Conservation (phyloP, 2,329 filamentous ascomycete genomes). For the Aspergillus carbonarius region DNA sequence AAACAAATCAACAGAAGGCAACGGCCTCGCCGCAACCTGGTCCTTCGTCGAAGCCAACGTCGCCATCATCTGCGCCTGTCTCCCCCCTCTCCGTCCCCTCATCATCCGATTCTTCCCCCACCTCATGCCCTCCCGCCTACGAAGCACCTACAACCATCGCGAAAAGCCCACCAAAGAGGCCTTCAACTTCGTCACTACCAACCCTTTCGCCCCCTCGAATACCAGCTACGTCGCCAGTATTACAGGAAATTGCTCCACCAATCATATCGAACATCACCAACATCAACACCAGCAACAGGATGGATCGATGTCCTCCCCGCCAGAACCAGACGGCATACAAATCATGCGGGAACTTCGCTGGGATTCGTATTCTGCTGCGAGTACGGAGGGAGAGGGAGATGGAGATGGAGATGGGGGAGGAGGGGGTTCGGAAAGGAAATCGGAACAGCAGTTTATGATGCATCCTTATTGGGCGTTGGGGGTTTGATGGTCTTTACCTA, state of each 20-base stretch:
- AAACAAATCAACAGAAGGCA: conserved; percentile 18
- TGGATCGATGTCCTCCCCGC: not conserved
- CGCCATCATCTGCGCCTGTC: conserved; percentile 34
- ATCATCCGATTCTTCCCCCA: conserved; percentile 26
- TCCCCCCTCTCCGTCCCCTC: conserved; percentile 28
- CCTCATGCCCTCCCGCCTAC: conserved; percentile 19
- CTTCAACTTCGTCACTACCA: not conserved
- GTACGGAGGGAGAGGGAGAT: not conserved
- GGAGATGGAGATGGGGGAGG: not conserved
- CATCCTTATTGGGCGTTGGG: not conserved
- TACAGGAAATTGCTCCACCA: conserved; percentile 18
- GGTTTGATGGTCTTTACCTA: too few relatives aligned
- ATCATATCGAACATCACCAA: not conserved
- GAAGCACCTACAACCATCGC: conserved; percentile 10
- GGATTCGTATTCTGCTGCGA: conserved; percentile 18
- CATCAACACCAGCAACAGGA: not conserved
- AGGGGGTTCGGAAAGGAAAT: not conserved
- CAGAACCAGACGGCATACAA: conserved; percentile 28
- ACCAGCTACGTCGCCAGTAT: conserved; percentile 27
- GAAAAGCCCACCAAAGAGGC: conserved; percentile 13
- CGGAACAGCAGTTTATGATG: not conserved
- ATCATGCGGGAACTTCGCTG: conserved; percentile 29
- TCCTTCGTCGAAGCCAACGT: conserved; percentile 32
- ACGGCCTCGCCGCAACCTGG: conserved; percentile 29
- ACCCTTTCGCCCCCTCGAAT: conserved; percentile 12